Conservation (phyloP, 495 filamentous ascomycete genomes). For the Aspergillus affinis region DNA sequence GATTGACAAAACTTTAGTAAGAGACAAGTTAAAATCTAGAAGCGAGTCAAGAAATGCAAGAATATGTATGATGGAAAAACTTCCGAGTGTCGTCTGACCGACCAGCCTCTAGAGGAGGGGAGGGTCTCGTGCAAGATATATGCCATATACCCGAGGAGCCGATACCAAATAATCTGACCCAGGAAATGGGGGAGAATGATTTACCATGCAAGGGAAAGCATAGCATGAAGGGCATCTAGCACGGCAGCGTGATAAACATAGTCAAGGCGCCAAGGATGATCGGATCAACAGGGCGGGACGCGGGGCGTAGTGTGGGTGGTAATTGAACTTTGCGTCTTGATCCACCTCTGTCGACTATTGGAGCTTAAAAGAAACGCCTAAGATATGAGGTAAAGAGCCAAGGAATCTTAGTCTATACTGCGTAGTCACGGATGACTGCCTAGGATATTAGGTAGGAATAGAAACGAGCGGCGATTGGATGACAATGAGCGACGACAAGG, state of each 20-base stretch:
- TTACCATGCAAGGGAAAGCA: conserved; percentile 11
- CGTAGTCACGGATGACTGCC: not conserved
- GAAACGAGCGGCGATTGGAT: not conserved
- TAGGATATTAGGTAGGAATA: not conserved
- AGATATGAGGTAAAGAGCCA: not conserved
- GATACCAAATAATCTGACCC: not conserved
- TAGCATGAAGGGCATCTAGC: not conserved
- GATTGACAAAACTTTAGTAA: conserved; percentile 3
- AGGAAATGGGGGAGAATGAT: not conserved
- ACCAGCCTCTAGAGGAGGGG: conserved; percentile 7
- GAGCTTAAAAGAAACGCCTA: not conserved
- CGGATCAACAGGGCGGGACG: conserved; percentile 1
- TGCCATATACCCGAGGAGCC: conserved; percentile 11
- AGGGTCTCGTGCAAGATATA: conserved; percentile 10
- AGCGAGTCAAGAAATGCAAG: conserved; percentile 10
- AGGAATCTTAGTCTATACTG: not conserved
- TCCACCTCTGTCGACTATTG: conserved; percentile 5
- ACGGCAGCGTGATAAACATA: not conserved
- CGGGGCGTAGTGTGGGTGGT: not conserved
- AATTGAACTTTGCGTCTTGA: not conserved
- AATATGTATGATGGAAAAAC: conserved; percentile 9
- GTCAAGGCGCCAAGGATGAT: conserved; percentile 1
- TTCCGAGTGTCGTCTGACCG: conserved; percentile 24
- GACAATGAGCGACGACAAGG: not conserved
- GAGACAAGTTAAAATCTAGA: conserved; percentile 14